Conservation (phyloP, 495 filamentous ascomycete species). For the Penicillium dipodomyicola region DNA sequence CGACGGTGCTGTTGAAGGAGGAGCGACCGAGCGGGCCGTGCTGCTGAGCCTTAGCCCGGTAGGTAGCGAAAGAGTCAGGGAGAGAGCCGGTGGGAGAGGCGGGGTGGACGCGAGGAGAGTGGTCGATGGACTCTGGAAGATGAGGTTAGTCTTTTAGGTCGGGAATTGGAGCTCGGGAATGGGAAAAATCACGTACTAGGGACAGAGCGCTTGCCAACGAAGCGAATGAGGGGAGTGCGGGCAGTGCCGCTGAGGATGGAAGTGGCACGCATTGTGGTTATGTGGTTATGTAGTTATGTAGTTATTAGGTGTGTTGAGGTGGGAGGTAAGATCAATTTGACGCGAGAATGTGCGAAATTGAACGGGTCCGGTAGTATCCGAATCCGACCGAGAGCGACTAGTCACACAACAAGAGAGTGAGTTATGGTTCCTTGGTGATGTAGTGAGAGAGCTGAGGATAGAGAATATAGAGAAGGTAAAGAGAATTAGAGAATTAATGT, state of each 20-base stretch:
- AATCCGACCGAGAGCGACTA: slow-evolving; percentile 25
- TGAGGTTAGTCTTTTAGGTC: slow-evolving; percentile 17
- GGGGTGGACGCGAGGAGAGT: slow-evolving; percentile 62
- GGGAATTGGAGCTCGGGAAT: slow-evolving; percentile 1
- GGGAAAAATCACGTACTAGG: slow-evolving; percentile 61
- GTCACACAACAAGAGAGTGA: slow-evolving; percentile 7
- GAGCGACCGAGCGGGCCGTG: slow-evolving; percentile 73
- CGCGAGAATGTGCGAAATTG: slow-evolving; percentile 28
- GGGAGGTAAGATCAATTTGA: slow-evolving; percentile 22
- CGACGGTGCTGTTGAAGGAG: slow-evolving; percentile 55
- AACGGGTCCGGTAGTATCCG: slow-evolving; percentile 36
- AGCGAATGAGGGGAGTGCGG: slow-evolving; percentile 82
- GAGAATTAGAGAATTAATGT: slow-evolving; percentile 13
- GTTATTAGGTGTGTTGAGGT: slow-evolving; percentile 16
- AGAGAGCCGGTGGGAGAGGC: slow-evolving; percentile 60
- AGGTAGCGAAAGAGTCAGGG: slow-evolving; percentile 79
- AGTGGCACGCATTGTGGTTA: slow-evolving; percentile 59
- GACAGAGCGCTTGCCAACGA: slow-evolving; percentile 80
- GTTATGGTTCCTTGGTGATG: background rate
- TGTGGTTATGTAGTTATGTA: slow-evolving; percentile 12
- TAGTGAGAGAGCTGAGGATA: slow-evolving; percentile 3
- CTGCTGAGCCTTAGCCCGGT: slow-evolving; percentile 89
- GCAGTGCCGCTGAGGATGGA: slow-evolving; percentile 64
- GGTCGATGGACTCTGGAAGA: slow-evolving; percentile 62
- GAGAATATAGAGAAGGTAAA: slow-evolving; percentile 14